phyloP scores from a whole-genome alignment of 2,329 filamentous ascomycete genomes.

The Tolypocladium tropicale region DNA sequence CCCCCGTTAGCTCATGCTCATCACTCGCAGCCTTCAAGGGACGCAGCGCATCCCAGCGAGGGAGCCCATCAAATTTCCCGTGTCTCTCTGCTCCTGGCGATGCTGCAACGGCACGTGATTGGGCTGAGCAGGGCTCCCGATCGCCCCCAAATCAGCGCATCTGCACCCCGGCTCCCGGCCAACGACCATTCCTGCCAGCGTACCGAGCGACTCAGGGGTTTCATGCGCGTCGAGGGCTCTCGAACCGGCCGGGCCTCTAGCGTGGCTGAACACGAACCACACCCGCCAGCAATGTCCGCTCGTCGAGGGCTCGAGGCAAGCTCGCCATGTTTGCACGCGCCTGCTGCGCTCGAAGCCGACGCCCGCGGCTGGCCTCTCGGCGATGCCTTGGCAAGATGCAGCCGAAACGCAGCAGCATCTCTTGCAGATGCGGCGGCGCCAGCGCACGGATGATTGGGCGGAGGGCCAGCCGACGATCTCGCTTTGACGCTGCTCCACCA shows the following conservation, averaged over 20 bases:
- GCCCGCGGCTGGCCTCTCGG: not conserved
- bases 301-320: not conserved
- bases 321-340: too few species aligned
- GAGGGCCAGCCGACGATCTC: not conserved
- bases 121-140: not conserved
- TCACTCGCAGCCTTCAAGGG: not conserved
- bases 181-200: too few species aligned
- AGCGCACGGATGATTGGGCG: not conserved
- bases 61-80: too few species aligned
- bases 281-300: not conserved
- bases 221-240: not conserved
- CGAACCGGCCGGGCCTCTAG: not conserved
- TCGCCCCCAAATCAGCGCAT: not conserved
- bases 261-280: not conserved
- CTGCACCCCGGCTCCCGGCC: not conserved
- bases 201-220: not conserved
- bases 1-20: too few species aligned
- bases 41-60: not conserved
- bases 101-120: not conserved
- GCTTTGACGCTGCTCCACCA: not conserved
- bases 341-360: not conserved
- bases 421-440: not conserved
- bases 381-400: not conserved
- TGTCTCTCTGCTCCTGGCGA: not conserved
- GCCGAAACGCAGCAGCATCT: too few species aligned